Evolutionary conservation across 139 green algal genomes (phyloP), one percentile per base, ranked within the genome.

Genomic region (Spirogloea muscicola): DNA sequence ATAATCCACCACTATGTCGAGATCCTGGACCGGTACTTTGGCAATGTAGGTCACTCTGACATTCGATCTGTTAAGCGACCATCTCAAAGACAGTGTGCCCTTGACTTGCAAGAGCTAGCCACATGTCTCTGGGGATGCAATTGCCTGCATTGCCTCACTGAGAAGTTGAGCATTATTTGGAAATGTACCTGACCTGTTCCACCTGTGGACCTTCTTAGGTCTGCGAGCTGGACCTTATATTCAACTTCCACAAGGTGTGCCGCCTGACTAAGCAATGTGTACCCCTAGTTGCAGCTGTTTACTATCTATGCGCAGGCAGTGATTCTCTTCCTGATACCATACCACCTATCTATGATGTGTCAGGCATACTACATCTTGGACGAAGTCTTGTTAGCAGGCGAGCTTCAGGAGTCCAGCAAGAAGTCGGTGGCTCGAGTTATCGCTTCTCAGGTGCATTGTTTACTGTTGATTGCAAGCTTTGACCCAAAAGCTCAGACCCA

Each of bases 141-240:
- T n/a, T n/a, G n/a, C n/a, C n/a, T n/a, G n/a, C n/a, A n/a, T n/a
- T n/a, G n/a, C n/a, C n/a, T n/a, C n/a, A n/a, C n/a, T n/a, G n/a
- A n/a, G n/a, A n/a, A n/a, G n/a, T n/a, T n/a, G n/a, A n/a, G n/a
- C n/a, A n/a, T n/a, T n/a, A n/a, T n/a, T n/a, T n/a, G n/a, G n/a
- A n/a, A n/a, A n/a, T n/a, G n/a, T n/a, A n/a, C n/a, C n/a, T n/a
- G n/a, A n/a, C n/a, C n/a, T n/a, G n/a, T n/a, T n/a, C n/a, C n/a
- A n/a, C n/a, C n/a, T n/a, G n/a, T n/a, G n/a, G n/a, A n/a, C n/a
- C n/a, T n/a, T n/a, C n/a, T n/a, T n/a, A 82, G 75, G 94, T 99
- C 55, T 98, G 94, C 69, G 94, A 99, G 87, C 88, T 99, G 55
- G 94, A 99, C 83, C 88, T 99, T 16, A 96, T 99, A 49, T 99